Evolutionary conservation across 306 rosid genomes (phyloP).

Genomic region (Lathyrus aphaca): DNA sequence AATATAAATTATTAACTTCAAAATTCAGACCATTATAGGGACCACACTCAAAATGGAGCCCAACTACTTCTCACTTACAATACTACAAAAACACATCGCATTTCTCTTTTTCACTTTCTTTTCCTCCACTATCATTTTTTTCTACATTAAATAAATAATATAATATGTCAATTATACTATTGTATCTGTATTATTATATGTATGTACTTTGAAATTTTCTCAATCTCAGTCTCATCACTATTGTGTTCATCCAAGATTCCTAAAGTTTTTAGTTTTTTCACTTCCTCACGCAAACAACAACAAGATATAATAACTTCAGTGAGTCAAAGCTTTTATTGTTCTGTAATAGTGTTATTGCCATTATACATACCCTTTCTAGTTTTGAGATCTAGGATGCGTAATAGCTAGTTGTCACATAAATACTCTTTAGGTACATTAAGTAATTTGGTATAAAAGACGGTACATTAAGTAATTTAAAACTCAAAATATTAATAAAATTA

Average conservation of each 20-base stretch:
- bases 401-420: background rate
- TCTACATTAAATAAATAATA: background rate
- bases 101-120: background rate
- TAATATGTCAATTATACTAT: background rate
- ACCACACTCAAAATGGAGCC: conserved; percentile 34
- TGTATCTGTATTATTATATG: background rate
- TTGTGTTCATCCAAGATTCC: conserved; percentile 46
- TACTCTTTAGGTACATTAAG: background rate
- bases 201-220: background rate
- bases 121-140: background rate
- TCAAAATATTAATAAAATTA: background rate
- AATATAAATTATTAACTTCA: background rate
- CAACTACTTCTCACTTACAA: conserved; percentile 12
- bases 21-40: background rate
- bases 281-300: conserved; percentile 50
- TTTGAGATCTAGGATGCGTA: background rate
- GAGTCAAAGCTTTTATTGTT: conserved; percentile 38
- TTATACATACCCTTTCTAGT: conserved; percentile 19
- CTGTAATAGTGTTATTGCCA: background rate
- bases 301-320: conserved; percentile 29
- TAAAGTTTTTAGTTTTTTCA: conserved; percentile 39
- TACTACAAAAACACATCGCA: background rate
- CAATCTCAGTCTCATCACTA: background rate
- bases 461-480: background rate
- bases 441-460: too few species aligned